These are phyloP conservation scores for Actinidia polygama DNA, from an alignment of 179 eudicot genomes.

Conservation along the genomic window DNA sequence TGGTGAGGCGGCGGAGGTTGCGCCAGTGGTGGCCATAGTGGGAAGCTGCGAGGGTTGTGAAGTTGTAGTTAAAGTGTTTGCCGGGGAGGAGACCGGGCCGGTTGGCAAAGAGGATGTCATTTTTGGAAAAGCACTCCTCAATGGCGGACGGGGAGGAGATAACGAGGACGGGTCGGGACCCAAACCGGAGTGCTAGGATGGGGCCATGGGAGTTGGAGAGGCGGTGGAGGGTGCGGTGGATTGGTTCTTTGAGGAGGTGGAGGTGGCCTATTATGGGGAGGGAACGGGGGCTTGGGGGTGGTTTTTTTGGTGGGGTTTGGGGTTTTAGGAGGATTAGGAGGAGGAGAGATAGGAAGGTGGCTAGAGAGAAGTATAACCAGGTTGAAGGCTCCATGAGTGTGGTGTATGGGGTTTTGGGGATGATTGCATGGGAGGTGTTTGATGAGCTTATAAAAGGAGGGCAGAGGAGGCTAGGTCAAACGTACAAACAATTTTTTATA, in stretches of 20 bases:
- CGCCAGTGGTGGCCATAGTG: conserved; percentile 50
- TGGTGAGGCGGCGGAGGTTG: conserved; percentile 33
- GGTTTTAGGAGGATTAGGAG: background rate
- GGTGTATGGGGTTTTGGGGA: background rate
- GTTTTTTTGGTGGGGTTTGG: conserved; percentile 13
- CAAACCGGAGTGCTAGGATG: conserved; percentile 30
- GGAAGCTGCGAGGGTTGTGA: conserved; percentile 25
- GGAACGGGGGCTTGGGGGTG: conserved; percentile 44
- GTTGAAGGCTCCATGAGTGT: conserved; percentile 19
- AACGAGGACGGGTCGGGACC: conserved; percentile 28
- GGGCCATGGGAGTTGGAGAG: conserved; percentile 32
- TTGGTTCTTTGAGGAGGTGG: conserved; percentile 40
- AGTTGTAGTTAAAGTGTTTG: conserved; percentile 32
- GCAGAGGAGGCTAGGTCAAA: background rate
- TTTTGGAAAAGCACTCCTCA: conserved; percentile 40
- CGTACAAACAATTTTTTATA: too few species aligned
- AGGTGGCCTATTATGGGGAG: conserved; percentile 48
- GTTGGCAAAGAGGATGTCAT: conserved; percentile 43
- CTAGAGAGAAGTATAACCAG: conserved; percentile 14
- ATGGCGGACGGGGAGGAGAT: conserved; percentile 33
- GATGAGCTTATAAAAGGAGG: background rate
- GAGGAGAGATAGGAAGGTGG: conserved; percentile 12
- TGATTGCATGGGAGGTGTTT: too few species aligned
- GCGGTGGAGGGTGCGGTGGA: conserved; percentile 30
- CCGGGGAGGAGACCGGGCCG: conserved; percentile 28